phyloP scores from a whole-genome alignment of 148 eudicot genomes.

The Dysphania ambrosioides region DNA sequence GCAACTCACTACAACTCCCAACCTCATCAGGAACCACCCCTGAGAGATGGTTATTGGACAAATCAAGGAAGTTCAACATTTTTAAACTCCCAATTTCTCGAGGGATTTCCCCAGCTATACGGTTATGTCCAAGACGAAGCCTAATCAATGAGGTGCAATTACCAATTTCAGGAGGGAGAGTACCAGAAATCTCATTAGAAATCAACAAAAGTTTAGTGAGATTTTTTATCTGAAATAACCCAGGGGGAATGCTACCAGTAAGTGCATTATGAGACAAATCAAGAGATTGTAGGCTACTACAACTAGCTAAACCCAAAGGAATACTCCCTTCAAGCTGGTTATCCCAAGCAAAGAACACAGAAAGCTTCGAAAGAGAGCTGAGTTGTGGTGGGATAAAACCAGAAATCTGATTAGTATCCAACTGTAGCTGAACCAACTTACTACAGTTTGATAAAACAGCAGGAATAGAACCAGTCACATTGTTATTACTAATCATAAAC shows the following conservation, averaged over 20 bases:
- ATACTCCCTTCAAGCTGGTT: slow-evolving; percentile 77
- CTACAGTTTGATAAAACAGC: slow-evolving; percentile 46
- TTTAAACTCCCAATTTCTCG: slow-evolving; percentile 51
- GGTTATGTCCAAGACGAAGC: slow-evolving; percentile 46
- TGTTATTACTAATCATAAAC: slow-evolving; percentile 73
- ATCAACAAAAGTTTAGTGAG: slow-evolving; percentile 66
- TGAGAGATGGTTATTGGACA: slow-evolving; percentile 53
- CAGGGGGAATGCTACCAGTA: slow-evolving; percentile 54
- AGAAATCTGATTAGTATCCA: slow-evolving; percentile 69
- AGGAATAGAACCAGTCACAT: slow-evolving; percentile 77
- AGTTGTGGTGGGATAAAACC: slow-evolving; percentile 62
- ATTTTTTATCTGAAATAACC: slow-evolving; percentile 53
- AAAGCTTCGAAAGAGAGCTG: slow-evolving; percentile 42
- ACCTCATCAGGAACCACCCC: slow-evolving; percentile 67
- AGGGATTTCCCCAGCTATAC: slow-evolving; percentile 55
- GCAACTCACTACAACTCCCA: slow-evolving; percentile 54
- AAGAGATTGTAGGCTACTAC: slow-evolving; percentile 49
- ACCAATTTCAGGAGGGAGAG: slow-evolving; percentile 54
- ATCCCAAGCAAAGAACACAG: slow-evolving; percentile 74
- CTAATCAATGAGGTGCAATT: slow-evolving; percentile 44
- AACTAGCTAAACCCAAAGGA: slow-evolving; percentile 49
- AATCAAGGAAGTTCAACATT: slow-evolving; percentile 66
- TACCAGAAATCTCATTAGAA: slow-evolving; percentile 69
- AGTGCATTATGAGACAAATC: slow-evolving; percentile 69
- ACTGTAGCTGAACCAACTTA: slow-evolving; percentile 50